phyloP scores from a whole-genome alignment of 805 yeast genomes.

The Yamadazyma kitorensis region DNA sequence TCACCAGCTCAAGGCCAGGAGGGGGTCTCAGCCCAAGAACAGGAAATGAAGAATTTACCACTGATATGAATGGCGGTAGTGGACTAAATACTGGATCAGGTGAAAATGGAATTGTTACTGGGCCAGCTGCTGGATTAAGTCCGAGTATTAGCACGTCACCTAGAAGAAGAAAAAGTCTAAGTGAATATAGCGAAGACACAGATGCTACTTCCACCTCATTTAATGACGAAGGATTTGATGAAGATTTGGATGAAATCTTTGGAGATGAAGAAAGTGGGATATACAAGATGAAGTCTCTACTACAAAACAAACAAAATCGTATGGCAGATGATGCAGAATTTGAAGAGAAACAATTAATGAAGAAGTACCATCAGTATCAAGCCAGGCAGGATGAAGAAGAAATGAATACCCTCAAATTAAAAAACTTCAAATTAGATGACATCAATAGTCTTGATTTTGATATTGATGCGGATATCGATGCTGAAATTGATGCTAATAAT shows the following conservation, averaged over 20 bases:
- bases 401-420: conserved; percentile 26
- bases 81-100: too few relatives aligned
- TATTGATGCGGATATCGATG: conserved; percentile 24
- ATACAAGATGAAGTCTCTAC: conserved; percentile 25
- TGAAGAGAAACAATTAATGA: conserved; percentile 30
- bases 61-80: too few relatives aligned
- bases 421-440: conserved; percentile 21
- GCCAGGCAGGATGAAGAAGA: conserved; percentile 21
- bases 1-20: too few relatives aligned
- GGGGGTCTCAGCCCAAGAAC: too few relatives aligned
- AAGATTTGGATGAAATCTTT: conserved; percentile 36
- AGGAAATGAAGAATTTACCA: too few relatives aligned
- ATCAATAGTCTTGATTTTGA: conserved; percentile 12
- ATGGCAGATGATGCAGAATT: conserved; percentile 30
- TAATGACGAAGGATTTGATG: conserved; percentile 34
- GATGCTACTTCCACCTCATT: conserved; percentile 34
- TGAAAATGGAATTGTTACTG: too few relatives aligned
- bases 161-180: conserved; percentile 20
- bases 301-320: conserved; percentile 20
- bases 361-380: conserved; percentile 14
- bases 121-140: conserved; percentile 6
- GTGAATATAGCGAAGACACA: conserved; percentile 41
- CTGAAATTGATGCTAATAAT: too few relatives aligned
- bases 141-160: conserved; percentile 13
- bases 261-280: conserved; percentile 37